Evolutionary conservation across 176 grass and related monocot species (phyloP), one percentile per base, ranked within the genome.

Genomic region (Oryza meridionalis): DNA sequence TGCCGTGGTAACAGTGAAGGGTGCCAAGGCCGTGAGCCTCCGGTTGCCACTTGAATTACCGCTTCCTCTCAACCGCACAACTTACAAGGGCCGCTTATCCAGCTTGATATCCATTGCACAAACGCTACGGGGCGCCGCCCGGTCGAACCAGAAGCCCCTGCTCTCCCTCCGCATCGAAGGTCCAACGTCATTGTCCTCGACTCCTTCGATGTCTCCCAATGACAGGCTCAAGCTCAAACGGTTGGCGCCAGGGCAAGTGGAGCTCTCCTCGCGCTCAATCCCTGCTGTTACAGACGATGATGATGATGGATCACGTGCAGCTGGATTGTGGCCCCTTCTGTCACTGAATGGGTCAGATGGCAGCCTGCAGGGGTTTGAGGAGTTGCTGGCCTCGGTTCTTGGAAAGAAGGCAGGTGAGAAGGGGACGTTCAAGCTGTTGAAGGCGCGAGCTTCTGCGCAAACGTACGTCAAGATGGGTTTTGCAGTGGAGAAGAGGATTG

Each of bases 401-500:
- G 87, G 91, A 11, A 85, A 87, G 81, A 90, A 90, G 49, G 87
- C 82, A 2, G 38, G 87, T 11, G 80, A 92, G 70, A 74, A 95
- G 61, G 92, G 96, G 47, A 91, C 86, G 14, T 93, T 98, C 77
- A 93, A 73, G 86, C 73, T 95, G 75, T 51, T 93, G 53, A 90
- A 88, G 59, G 93, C 87, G 2, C 82, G 85, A 15, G 92, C 92
- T 17, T 88, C 92, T 0, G 92, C 93, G 0, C 89, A 94, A 76
- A 95, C 85, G 14, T 95, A 98, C 65, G 82, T 98, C 37, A 98
- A 98, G 86, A 98, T 92, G 86, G 91, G 78, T 0, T 98, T 93
- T 22, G 61, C 74, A 2, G 78, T 93, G 21, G 90, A 91, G 85
- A 92, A 87, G 82, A 82, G 27, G 72, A 70, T 94, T 59, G 45